Evolutionary conservation across 768 basidiomycete genomes (phyloP).

Genomic region (Trichaptum fuscoviolaceum): DNA sequence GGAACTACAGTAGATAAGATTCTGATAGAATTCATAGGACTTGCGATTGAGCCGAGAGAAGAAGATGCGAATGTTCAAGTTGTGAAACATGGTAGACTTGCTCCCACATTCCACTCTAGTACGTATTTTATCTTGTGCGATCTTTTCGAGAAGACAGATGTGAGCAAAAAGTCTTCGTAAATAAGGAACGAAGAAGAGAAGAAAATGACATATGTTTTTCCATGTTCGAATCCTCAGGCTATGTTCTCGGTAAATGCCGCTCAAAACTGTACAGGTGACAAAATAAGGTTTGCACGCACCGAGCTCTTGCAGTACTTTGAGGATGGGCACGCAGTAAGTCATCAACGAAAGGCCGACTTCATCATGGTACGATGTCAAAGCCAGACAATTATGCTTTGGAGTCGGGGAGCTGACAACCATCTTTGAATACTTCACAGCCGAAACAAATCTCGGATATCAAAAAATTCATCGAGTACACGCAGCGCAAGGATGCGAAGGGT

Average conservation of each 20-base stretch:
- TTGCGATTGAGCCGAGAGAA: no score
- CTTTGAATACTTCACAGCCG: slow-evolving; percentile 47
- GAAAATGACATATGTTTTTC: no score
- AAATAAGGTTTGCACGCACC: not conserved
- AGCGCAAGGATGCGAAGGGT: slow-evolving; percentile 97
- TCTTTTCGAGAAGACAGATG: no score
- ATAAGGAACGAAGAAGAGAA: no score
- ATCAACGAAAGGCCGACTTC: not conserved
- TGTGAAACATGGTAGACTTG: no score
- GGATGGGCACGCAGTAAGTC: not conserved
- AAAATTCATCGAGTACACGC: slow-evolving; percentile 94
- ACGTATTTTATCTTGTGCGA: no score
- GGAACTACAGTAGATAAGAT: no score
- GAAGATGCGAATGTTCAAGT: no score
- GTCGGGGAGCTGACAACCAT: not conserved
- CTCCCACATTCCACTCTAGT: no score
- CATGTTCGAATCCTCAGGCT: no score
- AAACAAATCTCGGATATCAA: slow-evolving; percentile 99
- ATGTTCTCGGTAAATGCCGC: not conserved
- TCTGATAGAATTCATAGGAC: no score
- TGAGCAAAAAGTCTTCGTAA: no score
- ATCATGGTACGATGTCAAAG: not conserved
- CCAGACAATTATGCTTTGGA: not conserved
- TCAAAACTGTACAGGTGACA: not conserved
- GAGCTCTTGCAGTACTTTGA: not conserved